Conservation (phyloP, 371 early-diverging fungal genomes). For the Mucor circinelloides region DNA sequence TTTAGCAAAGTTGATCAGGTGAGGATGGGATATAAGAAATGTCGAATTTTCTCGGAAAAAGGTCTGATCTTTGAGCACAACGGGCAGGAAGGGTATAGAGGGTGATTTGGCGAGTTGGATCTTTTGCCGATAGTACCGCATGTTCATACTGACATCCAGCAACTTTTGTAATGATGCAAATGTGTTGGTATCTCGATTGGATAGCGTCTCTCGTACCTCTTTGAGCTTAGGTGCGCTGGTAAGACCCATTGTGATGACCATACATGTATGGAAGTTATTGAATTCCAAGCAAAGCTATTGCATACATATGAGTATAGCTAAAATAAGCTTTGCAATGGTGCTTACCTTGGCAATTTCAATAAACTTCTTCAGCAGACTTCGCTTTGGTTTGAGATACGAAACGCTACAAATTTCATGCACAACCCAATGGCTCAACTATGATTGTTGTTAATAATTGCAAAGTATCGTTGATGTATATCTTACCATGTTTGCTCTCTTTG, state of each 20-base stretch:
- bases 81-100: conserved; percentile 43
- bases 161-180: conserved; percentile 33
- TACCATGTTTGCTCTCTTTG: conserved; percentile 38
- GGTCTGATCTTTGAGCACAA: conserved; percentile 46
- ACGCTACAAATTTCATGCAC: conserved; percentile 37
- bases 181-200: conserved; percentile 35
- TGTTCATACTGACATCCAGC: conserved; percentile 47
- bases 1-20: conserved; percentile 37
- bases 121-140: conserved; percentile 45
- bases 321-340: background rate
- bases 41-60: conserved; percentile 50
- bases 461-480: background rate
- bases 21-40: conserved; percentile 2
- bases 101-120: conserved; percentile 33
- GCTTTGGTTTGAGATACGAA: conserved; percentile 28
- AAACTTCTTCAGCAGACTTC: conserved; percentile 32
- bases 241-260: conserved; percentile 50
- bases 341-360: conserved; percentile 51
- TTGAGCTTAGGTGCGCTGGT: conserved; percentile 28
- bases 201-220: conserved; percentile 34
- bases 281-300: conserved; percentile 38
- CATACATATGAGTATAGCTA: background rate
- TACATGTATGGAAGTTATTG: conserved; percentile 53
- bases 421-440: conserved; percentile 47
- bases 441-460: background rate